Conservation (phyloP, 306 rosid genomes). For the Cyamopsis tetragonoloba region DNA sequence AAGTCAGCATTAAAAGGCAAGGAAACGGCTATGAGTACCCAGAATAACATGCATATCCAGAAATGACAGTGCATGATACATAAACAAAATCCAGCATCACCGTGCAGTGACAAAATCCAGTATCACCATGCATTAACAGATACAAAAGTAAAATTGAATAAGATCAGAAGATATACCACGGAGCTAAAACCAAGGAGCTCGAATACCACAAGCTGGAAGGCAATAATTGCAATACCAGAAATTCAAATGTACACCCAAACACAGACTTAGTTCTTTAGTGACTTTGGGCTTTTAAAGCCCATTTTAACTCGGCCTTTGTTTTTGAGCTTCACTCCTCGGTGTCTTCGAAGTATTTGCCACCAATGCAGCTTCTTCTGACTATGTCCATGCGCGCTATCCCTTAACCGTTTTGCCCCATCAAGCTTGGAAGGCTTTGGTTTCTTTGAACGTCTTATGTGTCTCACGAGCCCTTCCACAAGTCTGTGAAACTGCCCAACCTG, state of each 20-base stretch:
- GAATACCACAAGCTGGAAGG: neutral
- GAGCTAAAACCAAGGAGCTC: too few species aligned
- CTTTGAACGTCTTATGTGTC: slow-evolving; percentile 43
- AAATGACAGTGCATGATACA: neutral
- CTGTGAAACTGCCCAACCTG: slow-evolving; percentile 56
- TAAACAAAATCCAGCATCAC: neutral
- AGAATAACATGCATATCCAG: neutral
- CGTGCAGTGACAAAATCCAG: neutral
- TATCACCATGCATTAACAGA: neutral
- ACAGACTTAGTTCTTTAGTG: slow-evolving; percentile 21
- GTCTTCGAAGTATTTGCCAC: slow-evolving; percentile 45
- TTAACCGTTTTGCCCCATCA: slow-evolving; percentile 4
- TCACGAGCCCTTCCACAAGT: slow-evolving; percentile 50
- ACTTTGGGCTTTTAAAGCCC: slow-evolving; percentile 37
- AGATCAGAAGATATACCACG: neutral
- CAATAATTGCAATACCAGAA: neutral
- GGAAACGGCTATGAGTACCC: neutral
- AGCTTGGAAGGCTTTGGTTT: slow-evolving; percentile 22
- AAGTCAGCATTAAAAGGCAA: neutral
- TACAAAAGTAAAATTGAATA: neutral
- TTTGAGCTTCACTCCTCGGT: slow-evolving; percentile 42
- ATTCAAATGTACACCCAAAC: neutral
- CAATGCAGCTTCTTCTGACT: slow-evolving; percentile 41
- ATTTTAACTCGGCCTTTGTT: slow-evolving; percentile 41
- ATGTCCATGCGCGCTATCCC: slow-evolving; percentile 15